Evolutionary conservation across 805 yeast species (phyloP), one percentile per base, ranked within the genome.

Genomic region (Ogataea ganodermae): DNA sequence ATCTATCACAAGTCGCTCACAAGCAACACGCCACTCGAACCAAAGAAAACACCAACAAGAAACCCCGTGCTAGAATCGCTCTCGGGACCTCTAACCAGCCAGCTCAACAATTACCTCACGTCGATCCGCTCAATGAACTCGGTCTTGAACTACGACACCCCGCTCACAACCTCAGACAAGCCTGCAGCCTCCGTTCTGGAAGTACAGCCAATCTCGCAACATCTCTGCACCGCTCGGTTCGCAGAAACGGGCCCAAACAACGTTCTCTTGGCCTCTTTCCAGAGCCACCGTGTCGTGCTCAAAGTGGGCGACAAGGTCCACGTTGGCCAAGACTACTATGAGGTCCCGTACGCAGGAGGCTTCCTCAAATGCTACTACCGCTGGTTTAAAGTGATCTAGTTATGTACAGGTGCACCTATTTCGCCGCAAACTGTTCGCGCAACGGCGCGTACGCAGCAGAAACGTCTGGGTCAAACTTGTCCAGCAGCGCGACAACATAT

Each of bases 361-460:
- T 20, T 14, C 14, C n/a, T 51, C 22, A 31, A 47, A 22, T 56
- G 60, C 43, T 56, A 53, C 37, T 53, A 56, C 33, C 47, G 57
- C 12, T 56, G 60, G 60, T 51, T 51, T 36, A 53, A 51, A 35
- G 47, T 56, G 24, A 41, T 53, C 27, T 46, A 43, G 18, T 4
- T 30, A 36, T 36, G 26, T 42, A 22, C 31, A 42, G 20, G 26
- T 22, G 36, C 41, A 28, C 32, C 40, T 26, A 24, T 8, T 28
- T n/a, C 10, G 27, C 27, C n/a, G 16, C 33, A n/a, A 8, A 32
- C 13, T 16, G 35, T 26, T 43, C 13, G 21, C 53, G 43, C 18
- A 51, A 16, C 10, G 45, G 44, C 12, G 17, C 21, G 28, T 45
- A 51, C 20, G 27, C 32, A 35, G 35, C 23, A 18, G 43, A 36